Conservation (phyloP, 441 rosid species). For the Aleurites moluccanus region DNA sequence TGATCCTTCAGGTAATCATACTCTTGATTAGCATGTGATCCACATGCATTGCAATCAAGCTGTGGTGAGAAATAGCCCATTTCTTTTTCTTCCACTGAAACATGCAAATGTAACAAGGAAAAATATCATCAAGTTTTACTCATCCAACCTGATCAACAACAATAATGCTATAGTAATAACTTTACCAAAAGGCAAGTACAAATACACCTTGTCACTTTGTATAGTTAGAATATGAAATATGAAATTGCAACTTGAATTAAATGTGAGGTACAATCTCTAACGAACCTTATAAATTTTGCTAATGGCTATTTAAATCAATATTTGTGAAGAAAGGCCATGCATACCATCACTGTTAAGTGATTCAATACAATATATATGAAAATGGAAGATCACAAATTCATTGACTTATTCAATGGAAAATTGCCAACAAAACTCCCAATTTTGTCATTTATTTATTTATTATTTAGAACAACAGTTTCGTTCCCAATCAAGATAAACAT, state of each 20-base stretch:
- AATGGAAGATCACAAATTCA: neutral
- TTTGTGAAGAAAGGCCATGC: neutral
- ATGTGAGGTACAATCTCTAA: too few relatives aligned
- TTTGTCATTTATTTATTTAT: neutral
- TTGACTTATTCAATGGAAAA: neutral
- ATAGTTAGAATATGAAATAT: neutral
- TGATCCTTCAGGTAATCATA: conserved; percentile 24
- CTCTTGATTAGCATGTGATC: conserved; percentile 24
- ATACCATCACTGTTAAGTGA: neutral
- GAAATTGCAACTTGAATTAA: neutral
- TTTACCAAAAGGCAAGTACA: neutral
- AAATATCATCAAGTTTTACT: neutral
- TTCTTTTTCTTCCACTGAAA: conserved; percentile 60
- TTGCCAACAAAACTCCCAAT: too few relatives aligned
- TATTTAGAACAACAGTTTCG: neutral
- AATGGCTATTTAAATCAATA: neutral
- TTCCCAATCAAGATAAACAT: neutral
- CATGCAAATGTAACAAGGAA: conserved; percentile 19
- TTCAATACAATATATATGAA: neutral
- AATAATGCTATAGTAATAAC: neutral
- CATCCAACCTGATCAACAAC: neutral
- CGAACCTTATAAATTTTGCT: neutral
- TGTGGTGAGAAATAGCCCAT: conserved; percentile 51
- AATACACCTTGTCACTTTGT: neutral
- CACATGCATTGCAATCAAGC: conserved; percentile 34